Conservation (phyloP, 2,329 filamentous ascomycete species). For the Pyrenochaeta sp. region DNA sequence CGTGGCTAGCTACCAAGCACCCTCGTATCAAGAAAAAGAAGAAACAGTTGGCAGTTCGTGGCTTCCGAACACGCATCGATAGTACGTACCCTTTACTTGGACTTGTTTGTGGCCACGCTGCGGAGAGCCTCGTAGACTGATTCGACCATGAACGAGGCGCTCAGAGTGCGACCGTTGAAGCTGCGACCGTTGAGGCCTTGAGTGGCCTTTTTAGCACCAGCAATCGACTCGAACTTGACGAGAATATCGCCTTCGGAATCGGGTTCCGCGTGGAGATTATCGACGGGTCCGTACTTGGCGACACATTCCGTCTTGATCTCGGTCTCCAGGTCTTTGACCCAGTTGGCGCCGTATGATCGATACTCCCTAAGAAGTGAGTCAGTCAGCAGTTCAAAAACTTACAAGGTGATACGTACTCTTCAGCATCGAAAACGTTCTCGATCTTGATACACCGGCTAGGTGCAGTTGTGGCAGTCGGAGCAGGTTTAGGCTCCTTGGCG, state of each 20-base stretch:
- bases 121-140: constrained; percentile 97
- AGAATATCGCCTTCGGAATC: constrained; percentile 97
- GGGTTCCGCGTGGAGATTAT: constrained; percentile 93
- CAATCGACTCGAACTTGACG: constrained; percentile 95
- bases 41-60: no score
- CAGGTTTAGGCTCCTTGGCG: constrained; percentile 80
- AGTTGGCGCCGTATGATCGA: constrained; percentile 52
- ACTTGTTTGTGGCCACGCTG: no score
- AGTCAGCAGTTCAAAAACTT: constrained; percentile 10
- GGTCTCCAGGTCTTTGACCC: constrained; percentile 93
- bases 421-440: constrained; percentile 92
- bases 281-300: constrained; percentile 93
- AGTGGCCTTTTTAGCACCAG: constrained; percentile 96
- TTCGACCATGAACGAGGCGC: constrained; percentile 94
- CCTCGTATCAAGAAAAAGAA: no score
- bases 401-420: constrained; percentile 70
- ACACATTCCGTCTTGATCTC: constrained; percentile 94
- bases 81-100: no score
- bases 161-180: constrained; percentile 92
- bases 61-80: no score
- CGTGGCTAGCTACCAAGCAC: no score
- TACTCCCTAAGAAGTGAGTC: constrained; percentile 35
- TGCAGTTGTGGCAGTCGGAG: no score
- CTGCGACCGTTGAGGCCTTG: constrained; percentile 96
- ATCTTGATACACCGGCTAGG: constrained; percentile 93